phyloP scores from a whole-genome alignment of 441 rosid genomes.

The Bruguiera hainesii region DNA sequence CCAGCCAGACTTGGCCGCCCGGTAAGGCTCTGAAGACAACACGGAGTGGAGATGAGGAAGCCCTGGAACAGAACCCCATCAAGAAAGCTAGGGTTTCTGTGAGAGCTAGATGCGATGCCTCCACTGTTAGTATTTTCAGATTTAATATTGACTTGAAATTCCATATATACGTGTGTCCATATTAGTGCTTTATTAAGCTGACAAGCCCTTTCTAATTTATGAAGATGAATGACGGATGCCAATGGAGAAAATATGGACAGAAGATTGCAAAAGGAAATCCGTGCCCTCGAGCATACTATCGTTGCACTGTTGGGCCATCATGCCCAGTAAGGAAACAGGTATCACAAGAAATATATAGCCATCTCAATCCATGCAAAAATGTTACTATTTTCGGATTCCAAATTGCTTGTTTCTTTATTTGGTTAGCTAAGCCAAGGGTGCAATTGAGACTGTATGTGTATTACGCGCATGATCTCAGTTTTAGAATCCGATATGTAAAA shows the following conservation, averaged over 20 bases:
- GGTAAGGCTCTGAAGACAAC: conserved; percentile 38
- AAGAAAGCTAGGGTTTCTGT: conserved; percentile 93
- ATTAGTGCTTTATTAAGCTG: no score
- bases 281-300: conserved; percentile 94
- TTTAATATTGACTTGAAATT: no score
- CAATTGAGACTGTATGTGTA: no score
- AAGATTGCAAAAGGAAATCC: conserved; percentile 96
- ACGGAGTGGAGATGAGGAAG: conserved; percentile 46
- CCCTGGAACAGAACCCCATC: conserved; percentile 43
- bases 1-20: conserved; percentile 34
- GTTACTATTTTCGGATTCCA: background rate
- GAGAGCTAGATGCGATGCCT: conserved; percentile 74
- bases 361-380: background rate
- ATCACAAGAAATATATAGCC: background rate
- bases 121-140: conserved; percentile 52
- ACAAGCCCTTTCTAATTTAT: background rate
- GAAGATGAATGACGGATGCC: conserved; percentile 95
- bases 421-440: no score
- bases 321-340: conserved; percentile 98
- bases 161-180: no score
- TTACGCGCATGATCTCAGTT: no score
- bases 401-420: no score
- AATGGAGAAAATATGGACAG: conserved; percentile 97
- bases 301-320: conserved; percentile 79
- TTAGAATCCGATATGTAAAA: no score